Base-by-base conservation (phyloP, 306 rosid genomes). In the Senna siamea region DNA sequence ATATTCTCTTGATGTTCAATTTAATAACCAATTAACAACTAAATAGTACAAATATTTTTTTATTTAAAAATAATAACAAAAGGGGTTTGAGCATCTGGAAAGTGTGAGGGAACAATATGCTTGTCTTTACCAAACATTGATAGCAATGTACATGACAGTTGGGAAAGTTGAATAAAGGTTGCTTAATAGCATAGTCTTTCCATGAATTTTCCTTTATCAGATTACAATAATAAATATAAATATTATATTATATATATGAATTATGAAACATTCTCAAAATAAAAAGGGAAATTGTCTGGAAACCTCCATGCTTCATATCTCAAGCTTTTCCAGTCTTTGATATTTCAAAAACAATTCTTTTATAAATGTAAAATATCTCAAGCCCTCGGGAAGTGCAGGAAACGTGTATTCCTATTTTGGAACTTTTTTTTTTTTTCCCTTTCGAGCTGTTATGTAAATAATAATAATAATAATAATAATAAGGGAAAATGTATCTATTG, bases 41-140 rank as follows among this genome's bases (percentile, higher is more conserved):
- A n/a, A 51, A 18, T 74, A 38, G 19, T 44, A 23, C 0, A 43
- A 20, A 37, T 35, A 13, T 2, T 6, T 4, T 20, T 32, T 37
- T 12, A 43, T 12, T 47, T 6, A 65, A 65, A 14, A 43, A 12
- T 12, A 43, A 14, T 7, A 41, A 38, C 5, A 38, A 7, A 41
- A 41, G 13, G 6, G 47, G 47, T n/a, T 61, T 38, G 48, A 19
- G 50, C 48, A 62, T 62, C 50, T 62, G 17, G 68, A 62, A 18
- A 37, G 68, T 11, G 48, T 1, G 10, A 38, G n/a, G 46, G 67
- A 43, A 41, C 34, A 41, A 57, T 50, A 57, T 64, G 20, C 70
- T 80, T 81, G 66, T 70, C 78, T 57, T 53, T 19, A 65, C 71
- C 81, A 51, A 81, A 76, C 70, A 57, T 53, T 2, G 48, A 71